These are phyloP conservation scores for Lactuca sativa DNA, from an alignment of 129 eudicot species.

Conservation along the genomic window DNA sequence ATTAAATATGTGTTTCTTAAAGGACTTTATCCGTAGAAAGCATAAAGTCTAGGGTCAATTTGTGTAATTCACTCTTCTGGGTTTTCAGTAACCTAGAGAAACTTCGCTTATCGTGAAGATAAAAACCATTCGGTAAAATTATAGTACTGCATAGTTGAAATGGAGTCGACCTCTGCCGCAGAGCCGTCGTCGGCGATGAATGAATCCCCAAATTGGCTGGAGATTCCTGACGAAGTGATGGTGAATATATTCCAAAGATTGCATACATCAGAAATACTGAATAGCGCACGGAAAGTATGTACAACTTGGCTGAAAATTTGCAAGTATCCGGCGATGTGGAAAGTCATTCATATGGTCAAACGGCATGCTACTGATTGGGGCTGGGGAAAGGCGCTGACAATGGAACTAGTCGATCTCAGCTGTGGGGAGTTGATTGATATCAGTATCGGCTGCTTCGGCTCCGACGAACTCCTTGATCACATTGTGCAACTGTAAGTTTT, in stretches of 20 bases:
- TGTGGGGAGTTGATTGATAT: slow-evolving; percentile 55
- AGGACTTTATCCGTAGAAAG: too few relatives aligned
- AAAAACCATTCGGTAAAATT: neutral
- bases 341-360: slow-evolving; percentile 15
- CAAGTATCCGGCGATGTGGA: slow-evolving; percentile 65
- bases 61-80: neutral
- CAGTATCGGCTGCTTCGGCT: slow-evolving; percentile 35
- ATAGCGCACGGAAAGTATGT: slow-evolving; percentile 52
- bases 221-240: slow-evolving; percentile 48
- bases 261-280: slow-evolving; percentile 40
- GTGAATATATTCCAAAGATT: slow-evolving; percentile 43
- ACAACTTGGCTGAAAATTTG: slow-evolving; percentile 53
- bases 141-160: neutral
- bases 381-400: slow-evolving; percentile 39
- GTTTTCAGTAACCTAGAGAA: neutral
- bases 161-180: slow-evolving; percentile 32
- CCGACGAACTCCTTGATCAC: slow-evolving; percentile 49
- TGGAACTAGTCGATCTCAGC: slow-evolving; percentile 36
- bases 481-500: slow-evolving; percentile 41
- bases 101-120: neutral
- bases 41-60: too few relatives aligned
- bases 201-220: slow-evolving; percentile 52
- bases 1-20: too few relatives aligned
- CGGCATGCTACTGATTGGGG: neutral
- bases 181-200: slow-evolving; percentile 16